Conservation (phyloP, 1,284 basidiomycete species). For the Rugosomyces carneus region DNA sequence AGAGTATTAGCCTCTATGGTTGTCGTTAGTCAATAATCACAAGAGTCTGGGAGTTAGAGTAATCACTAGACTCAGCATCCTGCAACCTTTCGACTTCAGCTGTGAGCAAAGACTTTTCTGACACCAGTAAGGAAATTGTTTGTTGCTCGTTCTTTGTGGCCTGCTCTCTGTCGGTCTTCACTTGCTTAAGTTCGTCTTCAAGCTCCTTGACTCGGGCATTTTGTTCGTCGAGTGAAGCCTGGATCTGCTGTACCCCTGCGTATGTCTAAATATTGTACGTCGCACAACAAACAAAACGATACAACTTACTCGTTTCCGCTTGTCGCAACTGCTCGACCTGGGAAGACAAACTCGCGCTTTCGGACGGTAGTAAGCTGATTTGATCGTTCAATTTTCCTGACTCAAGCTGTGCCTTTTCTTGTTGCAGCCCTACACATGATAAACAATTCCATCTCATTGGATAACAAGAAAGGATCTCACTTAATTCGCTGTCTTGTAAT, state of each 20-base stretch:
- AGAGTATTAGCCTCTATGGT: slow-evolving; percentile 42
- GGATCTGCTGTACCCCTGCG: slow-evolving; percentile 19
- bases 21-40: slow-evolving; percentile 4
- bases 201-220: slow-evolving; percentile 22
- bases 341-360: slow-evolving; percentile 23
- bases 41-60: neutral
- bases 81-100: slow-evolving; percentile 48
- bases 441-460: neutral
- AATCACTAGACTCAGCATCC: slow-evolving; percentile 45
- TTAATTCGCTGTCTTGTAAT: slow-evolving; percentile 21
- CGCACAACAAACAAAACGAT: slow-evolving; percentile 2
- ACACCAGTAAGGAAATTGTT: slow-evolving; percentile 61
- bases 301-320: slow-evolving; percentile 23
- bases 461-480: slow-evolving; percentile 18
- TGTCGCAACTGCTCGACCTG: slow-evolving; percentile 23
- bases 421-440: neutral
- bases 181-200: slow-evolving; percentile 26
- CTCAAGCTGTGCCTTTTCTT: neutral
- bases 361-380: slow-evolving; percentile 15
- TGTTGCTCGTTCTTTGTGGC: slow-evolving; percentile 50
- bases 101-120: slow-evolving; percentile 59
- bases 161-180: slow-evolving; percentile 28
- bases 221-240: slow-evolving; percentile 24
- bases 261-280: neutral
- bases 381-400: neutral